A percentile compares a stretch with the other conserved stretches of the same genome.
These are phyloP conservation scores for Globisporangium sylvaticum DNA, from an alignment of 352 stramenopile species.

Conservation along the genomic window DNA sequence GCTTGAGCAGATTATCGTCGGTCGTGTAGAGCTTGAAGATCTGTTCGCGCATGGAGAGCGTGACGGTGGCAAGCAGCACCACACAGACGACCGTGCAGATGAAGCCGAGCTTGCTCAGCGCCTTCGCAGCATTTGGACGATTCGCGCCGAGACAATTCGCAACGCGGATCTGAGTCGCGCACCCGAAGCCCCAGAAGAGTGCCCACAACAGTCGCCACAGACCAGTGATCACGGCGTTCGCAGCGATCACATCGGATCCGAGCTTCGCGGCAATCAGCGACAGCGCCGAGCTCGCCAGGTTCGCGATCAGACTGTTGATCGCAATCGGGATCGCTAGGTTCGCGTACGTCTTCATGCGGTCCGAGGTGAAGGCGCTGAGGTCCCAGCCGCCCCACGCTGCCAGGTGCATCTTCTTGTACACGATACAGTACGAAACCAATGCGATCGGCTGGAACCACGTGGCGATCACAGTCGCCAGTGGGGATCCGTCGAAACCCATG, in stretches of 20 bases:
- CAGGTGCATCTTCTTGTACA: conserved; percentile 69
- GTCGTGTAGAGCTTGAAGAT: conserved; percentile 52
- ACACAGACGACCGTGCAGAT: conserved; percentile 43
- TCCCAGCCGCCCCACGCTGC: conserved; percentile 72
- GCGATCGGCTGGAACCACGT: conserved; percentile 76
- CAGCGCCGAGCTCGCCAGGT: conserved; percentile 34
- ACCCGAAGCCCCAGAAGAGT: conserved; percentile 79
- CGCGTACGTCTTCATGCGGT: conserved; percentile 53
- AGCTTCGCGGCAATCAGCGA: conserved; percentile 37
- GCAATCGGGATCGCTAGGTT: conserved; percentile 24
- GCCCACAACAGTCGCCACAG: conserved; percentile 60
- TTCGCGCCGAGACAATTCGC: conserved; percentile 64
- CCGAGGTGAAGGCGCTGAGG: conserved; percentile 39
- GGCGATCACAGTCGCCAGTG: conserved; percentile 66
- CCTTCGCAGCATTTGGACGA: conserved; percentile 11
- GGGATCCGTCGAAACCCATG: conserved; percentile 71
- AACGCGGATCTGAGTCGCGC: conserved; percentile 71
- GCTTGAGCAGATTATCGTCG: conserved; percentile 40
- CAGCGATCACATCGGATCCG: conserved; percentile 34
- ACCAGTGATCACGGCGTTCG: conserved; percentile 48
- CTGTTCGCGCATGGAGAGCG: conserved; percentile 39
- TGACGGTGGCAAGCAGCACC: background rate
- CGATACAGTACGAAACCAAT: conserved; percentile 70
- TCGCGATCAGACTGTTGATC: conserved; percentile 27
- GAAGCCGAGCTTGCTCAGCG: conserved; percentile 57